Evolutionary conservation across 202 grass and related monocot species (phyloP).

Genomic region (Panicum hallii): DNA sequence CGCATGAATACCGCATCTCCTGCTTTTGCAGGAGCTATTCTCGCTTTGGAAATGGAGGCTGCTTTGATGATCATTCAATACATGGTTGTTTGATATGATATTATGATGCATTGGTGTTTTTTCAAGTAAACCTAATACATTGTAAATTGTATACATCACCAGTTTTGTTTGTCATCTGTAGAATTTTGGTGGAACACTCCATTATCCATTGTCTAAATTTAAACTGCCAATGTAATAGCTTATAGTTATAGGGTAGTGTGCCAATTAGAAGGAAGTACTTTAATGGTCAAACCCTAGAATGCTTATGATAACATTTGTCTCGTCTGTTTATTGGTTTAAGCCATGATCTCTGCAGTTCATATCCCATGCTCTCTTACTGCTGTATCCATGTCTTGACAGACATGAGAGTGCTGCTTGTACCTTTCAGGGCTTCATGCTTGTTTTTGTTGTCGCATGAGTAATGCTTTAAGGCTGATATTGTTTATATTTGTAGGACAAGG

Average conservation of each 20-base stretch:
- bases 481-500: conserved; percentile 54
- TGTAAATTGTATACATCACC: not conserved
- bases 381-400: conserved; percentile 10
- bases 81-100: conserved; percentile 1
- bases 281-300: conserved; percentile 10
- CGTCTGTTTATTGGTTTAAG: not conserved
- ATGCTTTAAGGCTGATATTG: conserved; percentile 43
- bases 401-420: conserved; percentile 1
- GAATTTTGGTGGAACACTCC: not conserved
- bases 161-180: conserved; percentile 10
- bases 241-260: not conserved
- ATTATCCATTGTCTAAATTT: conserved; percentile 1
- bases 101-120: not conserved
- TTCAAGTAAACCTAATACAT: not conserved
- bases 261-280: not conserved
- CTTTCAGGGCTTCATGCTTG: conserved; percentile 16
- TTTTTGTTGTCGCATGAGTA: conserved; percentile 8
- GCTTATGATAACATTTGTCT: not conserved
- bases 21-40: conserved; percentile 26
- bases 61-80: conserved; percentile 29
- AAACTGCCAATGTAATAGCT: not conserved
- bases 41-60: conserved; percentile 26
- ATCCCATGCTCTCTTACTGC: conserved; percentile 7
- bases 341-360: not conserved
- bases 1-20: conserved; percentile 4